These are phyloP conservation scores for Fusarium phyllophilum DNA, from an alignment of 2,329 filamentous ascomycete species.

Conservation along the genomic window DNA sequence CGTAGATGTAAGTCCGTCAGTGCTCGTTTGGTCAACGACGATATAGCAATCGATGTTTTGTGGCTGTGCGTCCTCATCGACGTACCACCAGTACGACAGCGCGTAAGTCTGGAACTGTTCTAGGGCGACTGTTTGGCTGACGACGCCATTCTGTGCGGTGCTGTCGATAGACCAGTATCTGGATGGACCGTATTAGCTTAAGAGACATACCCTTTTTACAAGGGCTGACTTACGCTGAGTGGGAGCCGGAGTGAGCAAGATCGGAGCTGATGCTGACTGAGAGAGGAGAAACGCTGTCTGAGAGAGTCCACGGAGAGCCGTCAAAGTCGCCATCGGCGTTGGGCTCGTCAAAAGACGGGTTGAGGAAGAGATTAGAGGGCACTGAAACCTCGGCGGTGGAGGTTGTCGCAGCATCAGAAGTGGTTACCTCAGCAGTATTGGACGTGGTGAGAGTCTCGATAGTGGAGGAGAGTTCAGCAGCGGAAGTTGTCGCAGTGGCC, in stretches of 20 bases:
- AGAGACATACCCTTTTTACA: rapidly evolving
- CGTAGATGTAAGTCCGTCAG: neutral
- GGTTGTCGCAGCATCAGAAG: neutral
- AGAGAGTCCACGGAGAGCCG: neutral
- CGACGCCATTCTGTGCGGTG: rapidly evolving
- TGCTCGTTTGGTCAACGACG: neutral
- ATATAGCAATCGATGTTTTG: neutral
- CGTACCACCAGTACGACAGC: neutral
- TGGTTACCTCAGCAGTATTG: neutral
- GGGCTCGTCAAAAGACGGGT: neutral
- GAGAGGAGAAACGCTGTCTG: neutral
- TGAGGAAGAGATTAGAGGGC: neutral
- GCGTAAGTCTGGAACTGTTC: neutral
- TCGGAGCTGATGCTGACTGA: neutral
- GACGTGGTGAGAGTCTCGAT: too few species aligned
- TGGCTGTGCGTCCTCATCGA: neutral
- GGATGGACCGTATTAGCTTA: neutral
- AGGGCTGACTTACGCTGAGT: neutral
- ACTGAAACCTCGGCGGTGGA: neutral
- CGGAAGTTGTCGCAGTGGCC: neutral
- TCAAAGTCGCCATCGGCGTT: neutral
- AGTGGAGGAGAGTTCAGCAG: too few species aligned
- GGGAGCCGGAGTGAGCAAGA: neutral
- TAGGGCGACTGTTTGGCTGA: neutral
- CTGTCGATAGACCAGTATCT: neutral